Conservation (phyloP, 2,329 filamentous ascomycete species). For the Colletotrichum trifolii region DNA sequence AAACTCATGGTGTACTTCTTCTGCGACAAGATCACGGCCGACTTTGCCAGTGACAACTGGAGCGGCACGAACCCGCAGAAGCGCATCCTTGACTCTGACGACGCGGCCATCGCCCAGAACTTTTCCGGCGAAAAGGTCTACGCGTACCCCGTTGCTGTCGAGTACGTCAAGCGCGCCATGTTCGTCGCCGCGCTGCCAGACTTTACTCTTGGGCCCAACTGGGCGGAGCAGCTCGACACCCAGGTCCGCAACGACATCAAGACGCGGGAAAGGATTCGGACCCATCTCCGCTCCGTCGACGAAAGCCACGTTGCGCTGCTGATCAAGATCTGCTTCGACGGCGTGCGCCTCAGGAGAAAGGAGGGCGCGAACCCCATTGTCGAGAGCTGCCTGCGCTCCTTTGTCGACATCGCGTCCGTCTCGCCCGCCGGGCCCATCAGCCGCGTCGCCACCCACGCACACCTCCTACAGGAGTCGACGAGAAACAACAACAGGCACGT, state of each 20-base stretch:
- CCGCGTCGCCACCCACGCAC: constrained; percentile 59
- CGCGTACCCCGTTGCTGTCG: constrained; percentile 76
- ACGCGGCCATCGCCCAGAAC: constrained; percentile 54
- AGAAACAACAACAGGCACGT: constrained; percentile 77
- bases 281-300: constrained; percentile 59
- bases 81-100: constrained; percentile 33
- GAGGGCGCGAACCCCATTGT: constrained; percentile 45
- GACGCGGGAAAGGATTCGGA: constrained; percentile 68
- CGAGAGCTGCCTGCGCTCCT: constrained; percentile 62
- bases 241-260: constrained; percentile 76
- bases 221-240: constrained; percentile 83
- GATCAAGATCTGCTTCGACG: constrained; percentile 67
- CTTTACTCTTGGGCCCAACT: constrained; percentile 78
- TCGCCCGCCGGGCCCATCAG: constrained; percentile 62
- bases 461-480: constrained; percentile 67
- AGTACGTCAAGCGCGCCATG: constrained; percentile 70
- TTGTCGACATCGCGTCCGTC: constrained; percentile 64
- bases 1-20: constrained; percentile 64
- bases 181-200: constrained; percentile 61
- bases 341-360: constrained; percentile 58
- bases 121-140: constrained; percentile 59
- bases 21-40: constrained; percentile 37
- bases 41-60: constrained; percentile 13
- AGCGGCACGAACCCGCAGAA: constrained; percentile 15
- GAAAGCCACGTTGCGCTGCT: constrained; percentile 54